A percentile compares a stretch with the other conserved stretches of the same genome.
Conservation (phyloP, 2,329 filamentous ascomycete genomes). For the Dactylellina haptotyla region DNA sequence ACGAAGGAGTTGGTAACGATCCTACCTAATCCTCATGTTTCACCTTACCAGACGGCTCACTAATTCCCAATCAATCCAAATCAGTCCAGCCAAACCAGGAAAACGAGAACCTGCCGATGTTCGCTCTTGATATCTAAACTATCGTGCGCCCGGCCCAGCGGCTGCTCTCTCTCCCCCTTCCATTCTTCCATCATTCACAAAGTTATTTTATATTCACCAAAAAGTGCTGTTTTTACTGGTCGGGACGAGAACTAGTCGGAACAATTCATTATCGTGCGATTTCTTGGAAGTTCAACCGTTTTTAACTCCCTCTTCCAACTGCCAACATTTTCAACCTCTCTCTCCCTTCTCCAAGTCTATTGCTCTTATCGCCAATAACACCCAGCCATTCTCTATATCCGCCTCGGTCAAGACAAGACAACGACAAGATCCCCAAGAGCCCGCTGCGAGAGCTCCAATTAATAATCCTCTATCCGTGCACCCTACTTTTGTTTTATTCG, state of each 20-base stretch:
- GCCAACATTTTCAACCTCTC: neutral
- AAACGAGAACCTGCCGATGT: constrained; percentile 25
- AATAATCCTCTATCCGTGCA: neutral
- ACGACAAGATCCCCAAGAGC: neutral
- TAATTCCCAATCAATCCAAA: too few species aligned
- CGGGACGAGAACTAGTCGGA: constrained; percentile 4
- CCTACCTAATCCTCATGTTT: too few species aligned
- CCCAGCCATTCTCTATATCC: neutral
- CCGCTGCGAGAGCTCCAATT: neutral
- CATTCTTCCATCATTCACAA: neutral
- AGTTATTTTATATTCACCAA: neutral
- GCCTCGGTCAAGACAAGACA: neutral
- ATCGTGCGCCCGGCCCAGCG: constrained; percentile 3
- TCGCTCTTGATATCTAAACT: constrained; percentile 1
- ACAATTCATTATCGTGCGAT: constrained; percentile 2
- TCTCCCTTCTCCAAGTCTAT: neutral
- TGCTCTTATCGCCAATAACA: neutral
- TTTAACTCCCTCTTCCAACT: neutral
- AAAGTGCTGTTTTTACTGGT: neutral
- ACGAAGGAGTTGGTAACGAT: too few species aligned
- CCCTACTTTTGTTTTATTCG: too few species aligned
- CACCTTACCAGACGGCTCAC: too few species aligned
- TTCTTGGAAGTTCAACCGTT: neutral
- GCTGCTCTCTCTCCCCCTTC: neutral
- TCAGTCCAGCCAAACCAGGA: too few species aligned